Evolutionary conservation across 257 asterid genomes (phyloP), one percentile per base, ranked within the genome.

Genomic region (Cordia subcordata): DNA sequence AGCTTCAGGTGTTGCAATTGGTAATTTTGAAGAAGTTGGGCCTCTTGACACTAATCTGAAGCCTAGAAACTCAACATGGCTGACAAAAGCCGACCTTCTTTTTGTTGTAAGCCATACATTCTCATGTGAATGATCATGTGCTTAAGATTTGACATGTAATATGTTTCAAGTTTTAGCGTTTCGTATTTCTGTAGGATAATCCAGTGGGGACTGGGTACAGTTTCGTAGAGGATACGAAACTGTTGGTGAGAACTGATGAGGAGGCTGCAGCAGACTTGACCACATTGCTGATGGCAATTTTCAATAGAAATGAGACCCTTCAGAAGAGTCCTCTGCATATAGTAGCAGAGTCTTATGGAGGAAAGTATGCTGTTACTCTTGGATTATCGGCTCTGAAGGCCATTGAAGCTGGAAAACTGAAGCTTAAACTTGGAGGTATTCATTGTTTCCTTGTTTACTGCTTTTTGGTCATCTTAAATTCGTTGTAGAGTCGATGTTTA

Each of bases 131-230:
- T 27, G 6, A 27, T 27, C 35, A 27, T 27, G 35, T 27, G n/a
- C n/a, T 27, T 27, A 27, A 27, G 3, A 27, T 42, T 42, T 14
- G 47, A 42, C 2, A 42, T 42, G n/a, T 8, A 10, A 42, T 2
- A 42, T 10, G 15, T 42, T 42, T 42, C 12, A 42, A 10, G 14
- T 2, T 3, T 42, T 42, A 3, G 3, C 47, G 5, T 42, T 42
- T 42, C 10, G 47, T 12, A 53, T 53, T 8, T 53, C n/a, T 10
- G 10, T 70, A 92, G 99, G 99, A 92, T 74, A 81, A 83, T 77
- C 99, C 97, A 57, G 99, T 92, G 55, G 99, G 99, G 60, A 84
- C 95, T 0, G 99, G 99, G 35, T 93, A 81, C 71, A 89, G 97
- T 75, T 89, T 76, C 76, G 99, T 93, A 75, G 99, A 93, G 72